These are phyloP conservation scores for Flaveria trinervia DNA, from an alignment of 129 eudicot species.

Conservation along the genomic window DNA sequence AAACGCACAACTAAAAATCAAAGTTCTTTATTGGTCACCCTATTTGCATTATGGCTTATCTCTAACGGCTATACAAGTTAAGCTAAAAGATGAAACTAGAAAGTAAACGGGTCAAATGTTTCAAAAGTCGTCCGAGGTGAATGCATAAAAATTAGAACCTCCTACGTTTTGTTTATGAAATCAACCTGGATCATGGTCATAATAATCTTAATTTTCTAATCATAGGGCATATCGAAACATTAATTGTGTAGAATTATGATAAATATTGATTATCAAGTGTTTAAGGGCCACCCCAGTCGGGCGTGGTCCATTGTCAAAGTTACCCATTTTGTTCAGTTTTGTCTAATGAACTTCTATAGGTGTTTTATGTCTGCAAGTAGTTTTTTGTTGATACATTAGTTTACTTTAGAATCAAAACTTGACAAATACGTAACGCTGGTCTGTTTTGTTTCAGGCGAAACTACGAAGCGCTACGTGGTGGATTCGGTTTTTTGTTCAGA, in stretches of 20 bases:
- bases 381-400: not conserved
- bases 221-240: not conserved
- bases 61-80: not conserved
- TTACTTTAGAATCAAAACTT: not conserved
- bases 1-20: not conserved
- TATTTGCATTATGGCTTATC: not conserved
- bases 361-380: slow-evolving; percentile 1
- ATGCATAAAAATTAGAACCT: no score
- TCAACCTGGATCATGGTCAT: not conserved
- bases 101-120: not conserved
- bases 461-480: slow-evolving; percentile 83
- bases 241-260: not conserved
- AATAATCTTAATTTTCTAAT: not conserved
- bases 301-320: no score
- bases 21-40: not conserved
- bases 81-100: not conserved
- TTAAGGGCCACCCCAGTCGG: no score
- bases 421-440: not conserved
- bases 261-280: not conserved
- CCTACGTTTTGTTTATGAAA: not conserved
- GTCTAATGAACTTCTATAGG: not conserved
- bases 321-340: not conserved
- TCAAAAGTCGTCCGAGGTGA: not conserved
- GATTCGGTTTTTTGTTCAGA: slow-evolving; percentile 68
- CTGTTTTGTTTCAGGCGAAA: slow-evolving; percentile 57